Evolutionary conservation across 768 basidiomycete species (phyloP).

Genomic region (Tubosaeta sp.): DNA sequence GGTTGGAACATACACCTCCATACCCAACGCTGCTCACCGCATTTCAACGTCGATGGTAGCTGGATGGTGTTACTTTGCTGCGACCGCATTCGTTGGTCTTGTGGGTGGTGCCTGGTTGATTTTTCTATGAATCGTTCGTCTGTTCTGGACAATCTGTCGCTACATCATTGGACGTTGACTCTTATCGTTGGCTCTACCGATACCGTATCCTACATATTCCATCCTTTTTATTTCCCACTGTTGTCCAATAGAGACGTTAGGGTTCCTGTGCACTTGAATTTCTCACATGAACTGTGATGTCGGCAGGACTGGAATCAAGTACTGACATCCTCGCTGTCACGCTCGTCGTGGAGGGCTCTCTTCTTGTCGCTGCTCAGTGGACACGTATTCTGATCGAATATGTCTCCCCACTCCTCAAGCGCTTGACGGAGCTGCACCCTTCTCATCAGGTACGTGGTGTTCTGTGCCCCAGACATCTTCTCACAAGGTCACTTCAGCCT

Average conservation of each 20-base stretch:
- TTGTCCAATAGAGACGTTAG: conserved; percentile 3
- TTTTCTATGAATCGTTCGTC: conserved; percentile 14
- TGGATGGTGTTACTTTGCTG: conserved; percentile 28
- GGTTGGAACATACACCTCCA: conserved; percentile 29
- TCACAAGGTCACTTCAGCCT: conserved; percentile 24
- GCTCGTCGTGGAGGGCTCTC: conserved; percentile 59
- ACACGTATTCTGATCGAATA: conserved; percentile 42
- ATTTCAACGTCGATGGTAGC: conserved; percentile 14
- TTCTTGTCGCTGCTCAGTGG: conserved; percentile 54
- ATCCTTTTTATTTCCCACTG: conserved; percentile 7
- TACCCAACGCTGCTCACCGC: conserved; percentile 25
- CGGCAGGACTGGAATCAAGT: conserved; percentile 11
- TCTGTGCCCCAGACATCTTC: not conserved
- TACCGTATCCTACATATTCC: conserved; percentile 15
- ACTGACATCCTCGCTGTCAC: conserved; percentile 44
- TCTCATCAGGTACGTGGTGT: conserved; percentile 33
- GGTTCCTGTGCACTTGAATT: not conserved
- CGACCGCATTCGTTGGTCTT: conserved; percentile 21
- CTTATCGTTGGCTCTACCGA: not conserved
- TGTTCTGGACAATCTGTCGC: conserved; percentile 7
- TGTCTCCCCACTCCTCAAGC: conserved; percentile 47
- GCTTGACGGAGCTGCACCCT: conserved; percentile 43
- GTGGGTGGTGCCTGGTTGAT: conserved; percentile 32
- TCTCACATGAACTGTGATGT: conserved; percentile 14
- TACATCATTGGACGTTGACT: conserved; percentile 1